Base-by-base conservation (phyloP, 2,329 filamentous ascomycete species). In the Venturia nashicola region DNA sequence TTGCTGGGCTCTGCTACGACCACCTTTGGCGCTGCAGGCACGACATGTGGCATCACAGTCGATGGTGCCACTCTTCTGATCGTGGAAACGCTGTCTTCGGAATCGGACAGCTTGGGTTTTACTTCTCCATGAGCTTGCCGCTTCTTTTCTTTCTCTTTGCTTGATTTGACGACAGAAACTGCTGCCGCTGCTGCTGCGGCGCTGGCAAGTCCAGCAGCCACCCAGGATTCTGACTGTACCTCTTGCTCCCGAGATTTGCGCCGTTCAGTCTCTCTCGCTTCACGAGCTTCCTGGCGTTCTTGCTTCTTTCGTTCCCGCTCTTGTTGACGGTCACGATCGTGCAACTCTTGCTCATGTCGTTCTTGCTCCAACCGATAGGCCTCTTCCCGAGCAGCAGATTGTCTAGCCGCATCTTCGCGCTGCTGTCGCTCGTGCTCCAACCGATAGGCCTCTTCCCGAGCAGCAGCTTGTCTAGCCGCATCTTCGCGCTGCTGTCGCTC, bases 101-200 rank as follows among this genome's bases (percentile, higher is more conserved):
- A 48, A 27, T 63, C 34, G 7, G 34, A 40, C 12, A 59, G 5
- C 48, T 34, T 63, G 5, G 34, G 48, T 34, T 14, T 23, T 6
- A 27, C 8, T 40, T 39, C 39, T 57, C 36, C 51, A 18, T 36
- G 18, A 36, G 8, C 54, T 16, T 57, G n/a, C 23, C 46, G 61
- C 42, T 65, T 62, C 18, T 65, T 62, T n/a, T 62, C 64, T 44
- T 65, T 64, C 20, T 46, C 54, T 27, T 57, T 60, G 20, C 23
- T 12, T n/a, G 34, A 32, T 20, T 48, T 51, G 36, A 64, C 65
- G 36, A 54, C 18, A 23, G 63, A 54, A 1, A 69, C 71, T 7
- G 71, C 70, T 16, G 71, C 72, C 18, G 72, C 71, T 44, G 71
- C 73, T 39, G 71, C 73, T 8, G 70, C 68, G 39, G 71, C 73